Base-by-base conservation (phyloP, 768 basidiomycete genomes). In the Terana coerulea region DNA sequence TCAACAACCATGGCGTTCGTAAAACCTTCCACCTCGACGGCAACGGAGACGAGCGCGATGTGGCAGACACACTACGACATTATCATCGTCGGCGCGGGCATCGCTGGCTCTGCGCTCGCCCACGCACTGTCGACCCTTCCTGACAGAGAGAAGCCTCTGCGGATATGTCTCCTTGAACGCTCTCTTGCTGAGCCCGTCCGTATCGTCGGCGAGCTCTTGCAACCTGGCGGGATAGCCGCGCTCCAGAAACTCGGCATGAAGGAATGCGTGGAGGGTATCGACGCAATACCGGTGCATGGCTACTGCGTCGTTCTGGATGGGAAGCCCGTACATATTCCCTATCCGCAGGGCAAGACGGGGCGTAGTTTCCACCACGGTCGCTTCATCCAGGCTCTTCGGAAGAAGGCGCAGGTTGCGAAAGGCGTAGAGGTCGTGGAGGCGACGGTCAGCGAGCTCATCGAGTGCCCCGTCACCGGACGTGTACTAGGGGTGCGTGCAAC, bases 191-290 rank as follows among this genome's bases (percentile, higher is more conserved):
- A 92, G 65, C 97, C 97, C 0, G 93, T 98, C 75, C 80, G 97
- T 15, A 98, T 99, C 58, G 97, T 98, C 29, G 97, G 97, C 22
- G 97, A 99, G 67, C 82, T 98, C 1, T 73, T 99, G 21, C 97
- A 99, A 63, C 97, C 97, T 1, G 94, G 87, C 1, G 97, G 97
- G 1, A 83, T 93, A 21, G 72, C 74, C 11, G 83, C 92, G 0
- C 71, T 99, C 39, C 70, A 79, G 51, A 69, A 78, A 31, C 80
- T 99, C n/a, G 95, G 92, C 0, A 66, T 99, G 58, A 80, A 80
- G 42, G 71, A 71, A 6, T 84, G 83, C 48, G 68, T 97, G 39
- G 88, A 98, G 22, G 84, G 79, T n/a, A 95, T 98, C 51, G 95
- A 91, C 66, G 85, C 94, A 0, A 76, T 93, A 26, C 80, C 81